Evolutionary conservation across 306 rosid species (phyloP), one percentile per base, ranked within the genome.

Genomic region (Gleditsia sinensis): DNA sequence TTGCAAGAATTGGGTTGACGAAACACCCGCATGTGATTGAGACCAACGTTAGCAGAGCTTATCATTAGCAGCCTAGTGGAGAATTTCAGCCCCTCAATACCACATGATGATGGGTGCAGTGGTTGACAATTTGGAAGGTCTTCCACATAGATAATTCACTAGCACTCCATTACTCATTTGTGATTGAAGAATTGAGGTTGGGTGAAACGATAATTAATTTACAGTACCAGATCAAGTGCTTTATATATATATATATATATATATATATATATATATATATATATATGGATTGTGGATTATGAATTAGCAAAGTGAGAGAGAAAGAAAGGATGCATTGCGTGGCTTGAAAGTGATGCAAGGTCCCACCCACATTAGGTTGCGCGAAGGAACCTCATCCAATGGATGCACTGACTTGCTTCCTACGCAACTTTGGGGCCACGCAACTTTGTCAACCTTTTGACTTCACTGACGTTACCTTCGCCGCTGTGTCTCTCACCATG

Each of bases 291-390:
- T 34, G n/a, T 3, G 24, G 58, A 20, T 57, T 57, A 40, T 40
- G 16, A 40, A 40, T 1, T 40, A 57, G 5, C 11, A 14, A 7
- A 57, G 1, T 0, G 65, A 3, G 40, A n/a, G 24, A 33, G 23
- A 32, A 36, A 27, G 50, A 30, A 40, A n/a, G 12, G n/a, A 28
- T 19, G 69, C 21, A 67, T 58, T 73, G 74, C 73, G 65, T 82
- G 59, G 75, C 59, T 76, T 58, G 69, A 64, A 80, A 84, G 89
- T 88, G 91, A 66, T 57, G 67, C 27, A 4, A n/a, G 43, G 45
- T 17, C 43, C 25, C 16, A 30, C 66, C 25, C 16, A 30, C 66
- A 13, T 32, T 33, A 2, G 1, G 67, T n/a, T 34, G 27, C 17
- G 67, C 2, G 28, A 34, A 60, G 46, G 46, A 60, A 33, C 34